Evolutionary conservation across 225 moss, liverwort and hornwort species (phyloP).

Genomic region (Thuidium tamariscinum): DNA sequence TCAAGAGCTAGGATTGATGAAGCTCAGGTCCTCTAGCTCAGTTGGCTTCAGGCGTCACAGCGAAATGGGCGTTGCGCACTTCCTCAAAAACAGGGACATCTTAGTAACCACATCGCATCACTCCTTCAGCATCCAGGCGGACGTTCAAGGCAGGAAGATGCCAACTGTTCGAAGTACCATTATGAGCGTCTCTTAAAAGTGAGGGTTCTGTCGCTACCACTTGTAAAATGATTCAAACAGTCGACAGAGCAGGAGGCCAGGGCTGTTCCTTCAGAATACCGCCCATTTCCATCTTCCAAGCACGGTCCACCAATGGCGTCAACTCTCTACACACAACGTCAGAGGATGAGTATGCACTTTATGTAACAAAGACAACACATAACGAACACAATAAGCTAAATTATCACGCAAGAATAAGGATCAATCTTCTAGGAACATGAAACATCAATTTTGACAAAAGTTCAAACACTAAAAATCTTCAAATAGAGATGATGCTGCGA

Average conservation of each 20-base stretch:
- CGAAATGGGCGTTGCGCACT: not conserved
- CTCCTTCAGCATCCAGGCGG: not conserved
- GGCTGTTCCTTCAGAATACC: constrained; percentile 54
- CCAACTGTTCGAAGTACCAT: not conserved
- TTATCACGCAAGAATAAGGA: not conserved
- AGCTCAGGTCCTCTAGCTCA: not conserved
- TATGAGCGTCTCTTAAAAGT: not conserved
- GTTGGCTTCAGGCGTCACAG: not conserved
- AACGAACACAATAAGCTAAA: not conserved
- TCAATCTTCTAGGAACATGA: not conserved
- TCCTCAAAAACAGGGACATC: not conserved
- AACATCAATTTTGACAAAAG: not conserved
- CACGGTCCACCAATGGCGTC: constrained; percentile 72
- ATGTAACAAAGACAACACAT: not conserved
- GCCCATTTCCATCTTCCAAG: constrained; percentile 99
- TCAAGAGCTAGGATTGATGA: not conserved
- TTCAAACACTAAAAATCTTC: not conserved
- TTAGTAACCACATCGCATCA: not conserved
- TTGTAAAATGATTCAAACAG: not conserved
- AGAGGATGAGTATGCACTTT: not conserved
- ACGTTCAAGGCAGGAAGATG: not conserved
- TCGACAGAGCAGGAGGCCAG: constrained; percentile 26
- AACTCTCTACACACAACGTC: constrained; percentile 51
- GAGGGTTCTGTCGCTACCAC: not conserved
- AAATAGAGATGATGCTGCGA: not conserved